A percentile compares a stretch with the other conserved stretches of the same genome.
phyloP scores from a whole-genome alignment of 1,284 basidiomycete genomes.

The Moniliella sp. region DNA sequence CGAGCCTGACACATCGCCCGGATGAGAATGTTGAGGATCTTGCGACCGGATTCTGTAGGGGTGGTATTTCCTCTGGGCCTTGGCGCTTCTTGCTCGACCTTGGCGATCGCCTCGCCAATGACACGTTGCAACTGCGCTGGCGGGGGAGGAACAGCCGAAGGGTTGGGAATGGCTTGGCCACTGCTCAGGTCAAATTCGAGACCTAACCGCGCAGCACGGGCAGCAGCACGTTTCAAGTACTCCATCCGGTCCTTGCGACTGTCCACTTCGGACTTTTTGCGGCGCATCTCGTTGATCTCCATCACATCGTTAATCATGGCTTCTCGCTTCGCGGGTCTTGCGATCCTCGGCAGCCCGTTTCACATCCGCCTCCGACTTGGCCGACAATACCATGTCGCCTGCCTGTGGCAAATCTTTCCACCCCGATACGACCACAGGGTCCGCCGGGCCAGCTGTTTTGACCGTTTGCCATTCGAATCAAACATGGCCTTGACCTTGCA shows the following conservation, averaged over 20 bases:
- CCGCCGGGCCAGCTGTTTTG: conserved; percentile 53
- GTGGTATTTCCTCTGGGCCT: conserved; percentile 38
- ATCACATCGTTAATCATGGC: conserved; percentile 57
- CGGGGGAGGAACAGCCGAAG: too few species aligned
- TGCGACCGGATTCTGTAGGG: too few species aligned
- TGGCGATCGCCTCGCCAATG: too few species aligned
- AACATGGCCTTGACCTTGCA: conserved; percentile 65
- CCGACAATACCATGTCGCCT: conserved; percentile 71
- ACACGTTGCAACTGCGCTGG: too few species aligned
- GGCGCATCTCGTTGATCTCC: conserved; percentile 35
- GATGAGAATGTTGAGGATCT: conserved; percentile 45
- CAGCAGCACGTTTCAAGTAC: background rate
- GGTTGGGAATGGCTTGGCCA: background rate
- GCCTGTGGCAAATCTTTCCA: conserved; percentile 85
- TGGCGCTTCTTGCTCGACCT: conserved; percentile 29
- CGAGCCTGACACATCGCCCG: conserved; percentile 92
- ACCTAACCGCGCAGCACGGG: background rate
- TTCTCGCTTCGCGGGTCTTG: conserved; percentile 46
- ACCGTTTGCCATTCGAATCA: conserved; percentile 45
- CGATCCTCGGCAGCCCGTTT: conserved; percentile 70
- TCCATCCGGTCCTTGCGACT: conserved; percentile 5
- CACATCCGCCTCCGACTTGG: conserved; percentile 51
- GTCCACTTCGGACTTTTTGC: conserved; percentile 11
- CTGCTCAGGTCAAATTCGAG: background rate
- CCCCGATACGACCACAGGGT: conserved; percentile 70